Evolutionary conservation across 1,284 basidiomycete species (phyloP), one percentile per base, ranked within the genome.

Genomic region (Moesziomyces sp.): DNA sequence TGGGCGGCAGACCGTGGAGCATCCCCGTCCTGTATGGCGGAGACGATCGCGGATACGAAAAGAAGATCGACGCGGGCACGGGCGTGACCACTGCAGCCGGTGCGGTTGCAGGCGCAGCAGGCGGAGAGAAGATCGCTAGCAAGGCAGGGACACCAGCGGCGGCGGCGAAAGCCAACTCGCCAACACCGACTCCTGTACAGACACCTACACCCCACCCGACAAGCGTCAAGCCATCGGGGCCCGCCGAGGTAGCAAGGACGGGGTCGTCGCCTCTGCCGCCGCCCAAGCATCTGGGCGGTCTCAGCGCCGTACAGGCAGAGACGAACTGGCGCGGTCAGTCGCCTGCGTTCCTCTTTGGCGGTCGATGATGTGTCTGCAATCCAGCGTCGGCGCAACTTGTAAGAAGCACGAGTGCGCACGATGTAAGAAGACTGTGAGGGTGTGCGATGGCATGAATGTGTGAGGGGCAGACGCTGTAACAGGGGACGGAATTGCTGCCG

Each of bases 1-100:
- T 82, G 54, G 77, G 73, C 11, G 80, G 80, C 3, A 56, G 78
- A 21, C 58, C 69, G 0, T 82, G 80, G 80, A 72, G 69, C 35
- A 65, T 77, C 24, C 62, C 76, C 0, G 68, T 67, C 11, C 80
- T 77, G 60, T 74, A 77, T n/a, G 77, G 77, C 1, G 68, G 68
- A 0, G 62, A 69, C 13, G 76, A 72, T 42, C 43, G 63, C 35
- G 76, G 60, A 0, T 75, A 65, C 43, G 67, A 74, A 44, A 74
- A 69, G 47, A 64, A 69, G 49, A 14, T 66, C 8, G 71, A 74
- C 24, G 60, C 46, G 1, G 43, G 46, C 3, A 42, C 30, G 21
- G 55, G 51, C 7, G 16, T 44, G 16, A 7, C 43, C 9, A 46
- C 49, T 24, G 44, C 14, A 6, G 53, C 30, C 8, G 30, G 16